Percentiles rank a stretch among this genome's conserved stretches.
Evolutionary conservation across 768 basidiomycete genomes (phyloP).

Genomic region (Tricholoma terreum): DNA sequence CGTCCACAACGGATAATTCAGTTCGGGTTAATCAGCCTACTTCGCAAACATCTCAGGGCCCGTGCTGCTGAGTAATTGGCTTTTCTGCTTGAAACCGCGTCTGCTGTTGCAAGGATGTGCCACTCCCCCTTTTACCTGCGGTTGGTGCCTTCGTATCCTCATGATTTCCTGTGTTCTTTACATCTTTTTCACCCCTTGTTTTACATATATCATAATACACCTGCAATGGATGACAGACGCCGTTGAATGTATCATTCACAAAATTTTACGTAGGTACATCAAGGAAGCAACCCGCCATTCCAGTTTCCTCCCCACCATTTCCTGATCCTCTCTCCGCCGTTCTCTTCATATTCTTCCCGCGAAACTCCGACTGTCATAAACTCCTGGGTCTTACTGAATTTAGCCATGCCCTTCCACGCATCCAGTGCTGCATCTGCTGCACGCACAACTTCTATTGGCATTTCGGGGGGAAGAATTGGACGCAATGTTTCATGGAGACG

Average conservation of each 20-base stretch:
- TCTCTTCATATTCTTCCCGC: constrained; percentile 83
- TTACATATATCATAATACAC: constrained; percentile 21
- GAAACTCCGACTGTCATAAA: constrained; percentile 61
- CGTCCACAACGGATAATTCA: constrained; percentile 48
- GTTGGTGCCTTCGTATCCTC: constrained; percentile 5
- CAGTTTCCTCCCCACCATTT: constrained; percentile 94
- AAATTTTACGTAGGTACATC: background rate
- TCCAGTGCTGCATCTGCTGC: constrained; percentile 70
- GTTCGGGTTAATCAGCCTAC: constrained; percentile 60
- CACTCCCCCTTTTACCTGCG: background rate
- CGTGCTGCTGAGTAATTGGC: constrained; percentile 48
- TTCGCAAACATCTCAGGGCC: constrained; percentile 35
- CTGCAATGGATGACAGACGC: constrained; percentile 15
- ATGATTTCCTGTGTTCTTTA: constrained; percentile 8
- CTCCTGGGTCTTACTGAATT: constrained; percentile 56
- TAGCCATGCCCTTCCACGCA: constrained; percentile 93
- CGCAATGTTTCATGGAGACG: constrained; percentile 74
- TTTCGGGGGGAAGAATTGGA: constrained; percentile 82
- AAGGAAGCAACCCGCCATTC: constrained; percentile 42
- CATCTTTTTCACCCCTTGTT: constrained; percentile 21
- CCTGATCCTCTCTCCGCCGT: constrained; percentile 83
- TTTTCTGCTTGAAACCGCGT: background rate
- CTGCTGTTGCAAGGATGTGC: constrained; percentile 3
- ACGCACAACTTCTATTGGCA: constrained; percentile 58
- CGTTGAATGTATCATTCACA: background rate